Evolutionary conservation across 371 early-diverging fungal species (phyloP).

Genomic region (Chytridium lagenaria): DNA sequence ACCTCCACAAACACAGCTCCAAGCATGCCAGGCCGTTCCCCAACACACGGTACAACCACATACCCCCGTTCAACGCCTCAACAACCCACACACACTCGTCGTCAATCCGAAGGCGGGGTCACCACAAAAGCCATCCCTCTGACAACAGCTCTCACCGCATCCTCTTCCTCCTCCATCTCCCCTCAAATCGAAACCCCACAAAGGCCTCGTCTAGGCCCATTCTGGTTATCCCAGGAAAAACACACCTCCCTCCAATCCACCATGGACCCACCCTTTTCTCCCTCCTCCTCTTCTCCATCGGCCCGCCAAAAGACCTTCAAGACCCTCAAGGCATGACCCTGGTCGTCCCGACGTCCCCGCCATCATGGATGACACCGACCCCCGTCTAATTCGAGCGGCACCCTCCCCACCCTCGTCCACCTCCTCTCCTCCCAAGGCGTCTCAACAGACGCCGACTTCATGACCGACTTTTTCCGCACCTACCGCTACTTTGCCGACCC

Average conservation of each 20-base stretch:
- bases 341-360: background rate
- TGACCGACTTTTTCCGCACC: slow-evolving; percentile 61
- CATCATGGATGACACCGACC: slow-evolving; percentile 11
- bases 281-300: background rate
- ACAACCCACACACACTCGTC: background rate
- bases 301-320: background rate
- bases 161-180: background rate
- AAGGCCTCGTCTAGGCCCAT: background rate
- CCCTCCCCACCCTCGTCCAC: slow-evolving; percentile 31
- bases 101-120: slow-evolving; percentile 15
- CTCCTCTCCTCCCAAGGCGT: slow-evolving; percentile 36
- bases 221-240: background rate
- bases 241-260: background rate
- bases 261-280: background rate
- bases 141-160: slow-evolving; percentile 1
- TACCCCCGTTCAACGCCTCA: background rate
- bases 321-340: background rate
- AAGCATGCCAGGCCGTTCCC: background rate
- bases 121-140: background rate
- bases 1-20: background rate
- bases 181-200: slow-evolving; percentile 5
- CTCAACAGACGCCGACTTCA: slow-evolving; percentile 50
- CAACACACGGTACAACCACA: background rate
- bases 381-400: slow-evolving; percentile 26
- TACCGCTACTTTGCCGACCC: slow-evolving; percentile 66